Evolutionary conservation across 2,329 filamentous ascomycete species (phyloP), one percentile per base, ranked within the genome.

Genomic region (Fusarium temperatum): DNA sequence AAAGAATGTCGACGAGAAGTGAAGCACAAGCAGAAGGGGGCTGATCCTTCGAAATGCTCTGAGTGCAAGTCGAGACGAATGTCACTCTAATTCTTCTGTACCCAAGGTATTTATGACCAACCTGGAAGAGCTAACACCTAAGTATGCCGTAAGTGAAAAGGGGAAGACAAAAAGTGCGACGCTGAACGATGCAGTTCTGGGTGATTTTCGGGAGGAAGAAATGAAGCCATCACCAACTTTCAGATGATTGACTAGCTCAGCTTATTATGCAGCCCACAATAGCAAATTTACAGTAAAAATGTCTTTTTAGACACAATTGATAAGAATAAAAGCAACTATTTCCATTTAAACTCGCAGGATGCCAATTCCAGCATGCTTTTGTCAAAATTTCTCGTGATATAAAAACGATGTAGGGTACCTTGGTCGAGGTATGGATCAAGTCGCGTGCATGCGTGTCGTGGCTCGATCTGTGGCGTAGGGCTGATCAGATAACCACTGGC

Each of bases 171-270:
- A 1, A 12, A 11, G 9, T 28, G 7, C 5, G 10, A 15, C 0
- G 14, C 24, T 22, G 2, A 13, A 4, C 2, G 0, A 0, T 2
- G 0, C 0, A 0, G 2, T 10, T 12, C 2, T 12, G 2, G 8
- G 24, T 8, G 2, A 12, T 7, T 5, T 8, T 22, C 0, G 5
- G 3, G 6, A 2, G 2, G 0, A 28, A 13, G 3, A 7, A 17
- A 7, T 54, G 51, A 54, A 28, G 51, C 20, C 22, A 39, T 39
- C 24, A 14, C 18, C 14, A 54, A 26, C 24, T 39, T 20, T 54
- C 4, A 3, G 2, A 9, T 2, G 18, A 12, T 9, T 22, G 8
- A 5, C 24, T 4, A 39, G 35, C 24, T 28, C 8, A 9, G 14
- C 10, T 18, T 6, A n/a, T n/a, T 30, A 7, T 39, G 10, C 3